These are phyloP conservation scores for Lecanoromycetidae sp. DNA, from an alignment of 2,329 filamentous ascomycete genomes.

Conservation along the genomic window DNA sequence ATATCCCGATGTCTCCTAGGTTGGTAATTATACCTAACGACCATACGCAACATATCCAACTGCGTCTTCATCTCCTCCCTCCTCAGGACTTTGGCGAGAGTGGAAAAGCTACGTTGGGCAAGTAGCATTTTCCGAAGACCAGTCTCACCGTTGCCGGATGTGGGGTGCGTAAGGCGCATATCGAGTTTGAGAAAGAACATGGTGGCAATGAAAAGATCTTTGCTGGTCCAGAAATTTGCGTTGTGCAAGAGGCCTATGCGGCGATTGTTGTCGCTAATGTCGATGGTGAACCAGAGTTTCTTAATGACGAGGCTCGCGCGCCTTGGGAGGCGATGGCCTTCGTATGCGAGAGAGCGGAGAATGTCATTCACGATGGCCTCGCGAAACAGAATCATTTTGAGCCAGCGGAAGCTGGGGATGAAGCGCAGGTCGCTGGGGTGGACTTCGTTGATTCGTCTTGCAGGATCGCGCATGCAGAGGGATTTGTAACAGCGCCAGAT, in stretches of 20 bases:
- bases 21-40: conserved; percentile 44
- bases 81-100: conserved; percentile 50
- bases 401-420: conserved; percentile 55
- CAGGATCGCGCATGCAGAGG: conserved; percentile 50
- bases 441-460: conserved; percentile 33
- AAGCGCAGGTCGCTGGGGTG: conserved; percentile 30
- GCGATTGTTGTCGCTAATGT: conserved; percentile 45
- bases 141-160: conserved; percentile 40
- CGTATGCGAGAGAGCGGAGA: conserved; percentile 45
- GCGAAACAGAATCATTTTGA: conserved; percentile 52
- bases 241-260: conserved; percentile 46
- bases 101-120: conserved; percentile 44
- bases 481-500: conserved; percentile 47
- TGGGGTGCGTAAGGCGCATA: conserved; percentile 55
- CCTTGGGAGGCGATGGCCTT: conserved; percentile 45
- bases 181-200: conserved; percentile 61
- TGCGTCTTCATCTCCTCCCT: conserved; percentile 40
- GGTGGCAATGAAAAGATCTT: conserved; percentile 49
- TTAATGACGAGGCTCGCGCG: conserved; percentile 39
- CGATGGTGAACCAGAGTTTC: conserved; percentile 64
- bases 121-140: conserved; percentile 47
- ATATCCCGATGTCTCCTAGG: conserved; percentile 20
- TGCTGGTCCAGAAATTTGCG: conserved; percentile 42
- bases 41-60: conserved; percentile 44
- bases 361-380: conserved; percentile 49